Conservation (phyloP, 495 filamentous ascomycete species). For the Trichocladium uniseriatum region DNA sequence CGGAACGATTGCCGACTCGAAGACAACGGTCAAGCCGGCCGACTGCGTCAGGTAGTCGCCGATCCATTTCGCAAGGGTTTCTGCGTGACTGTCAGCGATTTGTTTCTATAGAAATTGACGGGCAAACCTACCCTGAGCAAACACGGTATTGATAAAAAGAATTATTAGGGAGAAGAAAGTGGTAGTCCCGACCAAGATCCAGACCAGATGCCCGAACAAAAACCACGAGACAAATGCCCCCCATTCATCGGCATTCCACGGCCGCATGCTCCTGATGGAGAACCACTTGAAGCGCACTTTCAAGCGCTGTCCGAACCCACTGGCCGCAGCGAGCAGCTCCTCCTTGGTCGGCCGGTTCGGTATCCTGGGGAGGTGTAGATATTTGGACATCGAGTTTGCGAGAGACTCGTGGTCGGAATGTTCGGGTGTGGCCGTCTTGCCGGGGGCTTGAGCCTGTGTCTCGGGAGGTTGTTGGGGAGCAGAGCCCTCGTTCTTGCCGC, state of each 20-base stretch:
- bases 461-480: conserved; percentile 5
- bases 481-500: conserved; percentile 14
- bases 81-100: conserved; percentile 32
- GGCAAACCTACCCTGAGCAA: conserved; percentile 67
- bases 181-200: conserved; percentile 90
- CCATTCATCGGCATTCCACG: conserved; percentile 93
- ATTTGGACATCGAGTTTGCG: conserved; percentile 37
- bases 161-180: conserved; percentile 93
- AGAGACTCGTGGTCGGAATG: conserved; percentile 26
- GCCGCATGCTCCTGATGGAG: conserved; percentile 87
- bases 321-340: conserved; percentile 85
- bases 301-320: conserved; percentile 83
- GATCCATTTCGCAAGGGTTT: conserved; percentile 86
- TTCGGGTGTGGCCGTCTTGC: conserved; percentile 13
- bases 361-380: conserved; percentile 55
- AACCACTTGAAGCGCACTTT: conserved; percentile 96
- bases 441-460: conserved; percentile 1
- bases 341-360: conserved; percentile 86
- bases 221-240: conserved; percentile 94
- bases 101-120: too few relatives aligned
- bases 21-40: conserved; percentile 90
- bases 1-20: conserved; percentile 95
- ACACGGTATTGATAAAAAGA: conserved; percentile 84
- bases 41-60: conserved; percentile 94
- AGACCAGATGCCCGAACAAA: conserved; percentile 82